Percentiles rank a stretch among this genome's conserved stretches.
Evolutionary conservation across 495 filamentous ascomycete species (phyloP).

Genomic region (Talaromyces wortmannii): DNA sequence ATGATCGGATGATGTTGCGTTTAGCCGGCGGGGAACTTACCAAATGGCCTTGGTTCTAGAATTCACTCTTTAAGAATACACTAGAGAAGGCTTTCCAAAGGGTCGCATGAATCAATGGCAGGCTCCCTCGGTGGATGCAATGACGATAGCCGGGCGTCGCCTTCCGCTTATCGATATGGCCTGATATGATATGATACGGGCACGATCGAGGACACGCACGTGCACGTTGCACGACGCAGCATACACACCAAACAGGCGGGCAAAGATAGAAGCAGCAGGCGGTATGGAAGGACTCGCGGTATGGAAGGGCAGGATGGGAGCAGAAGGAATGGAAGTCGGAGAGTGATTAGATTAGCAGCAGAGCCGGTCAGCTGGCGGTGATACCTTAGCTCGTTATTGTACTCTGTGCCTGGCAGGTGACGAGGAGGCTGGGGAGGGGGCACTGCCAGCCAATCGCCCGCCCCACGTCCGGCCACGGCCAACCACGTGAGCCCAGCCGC

Average conservation of each 20-base stretch:
- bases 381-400: neutral
- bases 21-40: neutral
- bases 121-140: neutral
- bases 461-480: constrained; percentile 20
- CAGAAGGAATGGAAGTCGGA: constrained; percentile 2
- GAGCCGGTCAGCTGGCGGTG: neutral
- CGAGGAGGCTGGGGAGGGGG: constrained; percentile 35
- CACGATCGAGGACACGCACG: constrained; percentile 1
- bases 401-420: constrained; percentile 16
- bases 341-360: neutral
- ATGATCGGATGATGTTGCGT: neutral
- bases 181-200: constrained; percentile 8
- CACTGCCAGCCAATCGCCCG: constrained; percentile 8
- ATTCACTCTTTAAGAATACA: neutral
- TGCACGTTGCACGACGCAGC: constrained; percentile 1
- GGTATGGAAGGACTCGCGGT: constrained; percentile 6
- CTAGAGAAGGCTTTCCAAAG: neutral
- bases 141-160: constrained; percentile 1
- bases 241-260: neutral
- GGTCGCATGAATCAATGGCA: neutral
- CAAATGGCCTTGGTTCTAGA: neutral
- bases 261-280: neutral
- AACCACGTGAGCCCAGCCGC: constrained; percentile 21
- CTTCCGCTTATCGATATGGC: constrained; percentile 15
- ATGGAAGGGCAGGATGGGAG: neutral